Evolutionary conservation across 148 eudicot species (phyloP), one percentile per base, ranked within the genome.

Genomic region (Suaeda aralocaspica): DNA sequence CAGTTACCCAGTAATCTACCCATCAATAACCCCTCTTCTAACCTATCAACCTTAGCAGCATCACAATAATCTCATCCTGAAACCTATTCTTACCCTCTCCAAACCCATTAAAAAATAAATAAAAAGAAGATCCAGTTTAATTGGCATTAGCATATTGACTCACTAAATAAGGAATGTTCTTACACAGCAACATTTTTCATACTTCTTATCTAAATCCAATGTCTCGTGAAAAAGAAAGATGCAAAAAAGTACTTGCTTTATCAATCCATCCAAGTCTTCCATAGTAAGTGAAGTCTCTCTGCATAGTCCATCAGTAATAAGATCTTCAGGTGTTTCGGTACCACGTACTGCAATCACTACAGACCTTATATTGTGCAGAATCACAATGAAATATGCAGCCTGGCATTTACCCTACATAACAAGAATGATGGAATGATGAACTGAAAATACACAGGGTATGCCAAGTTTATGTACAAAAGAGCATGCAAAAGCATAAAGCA

Each of bases 311-410:
- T 89, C 92, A 25, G 91, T 89, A 72, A 87, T 81, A 48, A 89
- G 89, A 78, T 89, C 96, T 80, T 87, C 95, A 46, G 89, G 91
- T 31, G 88, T 89, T 80, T 89, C 95, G 39, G 95, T 89, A 30
- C 95, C 95, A 51, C 91, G 80, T 59, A 89, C 86, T 41, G 91
- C 80, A 76, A 89, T 81, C 69, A 89, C 84, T 41, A 89, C 79
- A 67, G 86, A 77, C 30, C 77, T 85, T 55, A 76, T 70, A 72
- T 79, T 77, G 68, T 87, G 89, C 33, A 83, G 78, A 76, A 89
- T 89, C 61, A 84, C 85, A 49, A 89, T 48, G 28, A 89, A 89
- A 71, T 87, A 89, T 67, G 92, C 84, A 71, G 96, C 96, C 82
- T 85, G 73, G 74, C 89, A 89, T 75, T 81, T 82, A 2, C 72